These are phyloP conservation scores for Phlegmacium glaucopus DNA, from an alignment of 768 basidiomycete genomes.

Conservation along the genomic window DNA sequence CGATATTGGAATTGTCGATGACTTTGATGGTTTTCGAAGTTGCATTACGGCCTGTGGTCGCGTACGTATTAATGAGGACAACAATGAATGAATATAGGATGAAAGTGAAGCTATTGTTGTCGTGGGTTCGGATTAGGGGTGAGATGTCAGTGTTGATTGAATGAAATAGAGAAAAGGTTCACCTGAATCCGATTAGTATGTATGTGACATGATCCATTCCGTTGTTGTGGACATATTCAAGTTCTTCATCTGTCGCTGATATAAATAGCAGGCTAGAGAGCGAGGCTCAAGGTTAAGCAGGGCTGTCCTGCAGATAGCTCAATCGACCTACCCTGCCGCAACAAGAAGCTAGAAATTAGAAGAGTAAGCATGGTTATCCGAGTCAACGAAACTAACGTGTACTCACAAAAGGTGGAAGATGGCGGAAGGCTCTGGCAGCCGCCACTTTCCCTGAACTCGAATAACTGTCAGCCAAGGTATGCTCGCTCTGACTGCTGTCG, in stretches of 20 bases:
- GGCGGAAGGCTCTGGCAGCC: conserved; percentile 67
- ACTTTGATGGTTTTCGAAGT: conserved; percentile 12
- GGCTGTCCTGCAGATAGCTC: background rate
- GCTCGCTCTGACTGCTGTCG: conserved; percentile 55
- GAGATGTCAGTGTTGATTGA: background rate
- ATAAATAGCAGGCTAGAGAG: conserved; percentile 74
- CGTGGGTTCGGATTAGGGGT: conserved; percentile 1
- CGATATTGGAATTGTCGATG: conserved; percentile 20
- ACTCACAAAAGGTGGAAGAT: conserved; percentile 87
- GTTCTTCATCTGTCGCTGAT: conserved; percentile 91
- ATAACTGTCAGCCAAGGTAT: conserved; percentile 48
- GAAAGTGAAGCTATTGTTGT: conserved; percentile 59
- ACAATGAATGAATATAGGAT: conserved; percentile 71
- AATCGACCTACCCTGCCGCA: conserved; percentile 55
- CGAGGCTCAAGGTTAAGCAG: background rate
- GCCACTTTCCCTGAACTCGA: conserved; percentile 11
- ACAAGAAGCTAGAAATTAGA: conserved; percentile 53
- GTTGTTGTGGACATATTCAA: conserved; percentile 60
- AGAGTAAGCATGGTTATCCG: background rate
- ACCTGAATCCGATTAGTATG: conserved; percentile 81
- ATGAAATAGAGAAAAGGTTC: conserved; percentile 17
- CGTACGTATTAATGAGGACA: conserved; percentile 67
- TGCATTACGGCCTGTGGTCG: conserved; percentile 59
- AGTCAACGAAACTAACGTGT: background rate
- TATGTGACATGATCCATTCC: conserved; percentile 94